Conservation (phyloP, 345 rosid genomes). For the Mangifera indica region DNA sequence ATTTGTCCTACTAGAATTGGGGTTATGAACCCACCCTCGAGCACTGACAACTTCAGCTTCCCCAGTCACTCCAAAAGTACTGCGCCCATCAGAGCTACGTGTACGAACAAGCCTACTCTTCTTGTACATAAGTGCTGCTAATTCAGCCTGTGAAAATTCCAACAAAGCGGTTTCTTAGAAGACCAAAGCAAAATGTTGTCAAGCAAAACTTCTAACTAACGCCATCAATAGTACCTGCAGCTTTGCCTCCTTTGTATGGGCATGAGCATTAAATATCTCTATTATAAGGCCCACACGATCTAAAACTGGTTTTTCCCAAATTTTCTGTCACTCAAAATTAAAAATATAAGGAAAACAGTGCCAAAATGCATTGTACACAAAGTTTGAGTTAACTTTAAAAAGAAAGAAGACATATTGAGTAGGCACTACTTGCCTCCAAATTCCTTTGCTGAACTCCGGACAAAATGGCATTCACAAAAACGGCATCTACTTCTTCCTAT, state of each 20-base stretch:
- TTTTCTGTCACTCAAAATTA: slow-evolving; percentile 40
- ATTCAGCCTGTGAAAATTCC: slow-evolving; percentile 57
- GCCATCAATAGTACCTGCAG: slow-evolving; percentile 61
- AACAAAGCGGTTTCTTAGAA: slow-evolving; percentile 11
- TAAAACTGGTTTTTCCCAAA: slow-evolving; percentile 76
- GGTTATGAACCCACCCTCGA: slow-evolving; percentile 64
- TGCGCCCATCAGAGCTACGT: slow-evolving; percentile 69
- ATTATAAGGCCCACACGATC: slow-evolving; percentile 95
- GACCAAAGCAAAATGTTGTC: not conserved
- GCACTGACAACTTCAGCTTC: slow-evolving; percentile 99
- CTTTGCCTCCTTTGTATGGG: slow-evolving; percentile 88
- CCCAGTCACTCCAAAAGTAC: slow-evolving; percentile 69
- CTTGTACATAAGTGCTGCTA: slow-evolving; percentile 88
- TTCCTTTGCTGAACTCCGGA: slow-evolving; percentile 84
- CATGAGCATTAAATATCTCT: slow-evolving; percentile 96
- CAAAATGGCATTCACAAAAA: slow-evolving; percentile 72
- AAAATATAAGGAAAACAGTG: not conserved
- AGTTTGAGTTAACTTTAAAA: not conserved
- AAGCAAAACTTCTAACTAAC: not conserved
- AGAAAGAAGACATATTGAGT: slow-evolving; percentile 7
- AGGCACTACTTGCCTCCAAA: slow-evolving; percentile 65
- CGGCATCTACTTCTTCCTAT: slow-evolving; percentile 84
- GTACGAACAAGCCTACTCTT: slow-evolving; percentile 91
- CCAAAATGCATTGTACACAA: not conserved
- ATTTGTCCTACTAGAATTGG: slow-evolving; percentile 8